Conservation (phyloP, 352 stramenopile species). For the Albugo candida region DNA sequence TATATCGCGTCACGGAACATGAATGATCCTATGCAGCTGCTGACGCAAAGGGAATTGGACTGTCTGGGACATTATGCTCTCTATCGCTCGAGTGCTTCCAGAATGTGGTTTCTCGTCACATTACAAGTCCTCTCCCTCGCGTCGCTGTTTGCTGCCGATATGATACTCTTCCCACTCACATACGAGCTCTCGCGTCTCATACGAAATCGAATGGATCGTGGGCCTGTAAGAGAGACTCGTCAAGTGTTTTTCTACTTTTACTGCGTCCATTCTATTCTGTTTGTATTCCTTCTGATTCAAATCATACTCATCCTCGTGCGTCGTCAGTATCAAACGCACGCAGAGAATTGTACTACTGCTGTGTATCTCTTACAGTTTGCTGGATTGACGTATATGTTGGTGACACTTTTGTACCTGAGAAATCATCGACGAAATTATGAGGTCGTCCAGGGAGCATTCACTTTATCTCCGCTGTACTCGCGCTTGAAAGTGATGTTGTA, state of each 20-base stretch:
- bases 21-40: constrained; percentile 1
- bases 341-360: background rate
- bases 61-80: background rate
- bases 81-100: background rate
- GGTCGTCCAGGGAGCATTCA: constrained; percentile 18
- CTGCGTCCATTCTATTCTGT: constrained; percentile 18
- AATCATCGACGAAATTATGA: constrained; percentile 27
- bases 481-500: constrained; percentile 15
- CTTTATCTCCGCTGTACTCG: constrained; percentile 31
- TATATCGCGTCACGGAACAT: constrained; percentile 1
- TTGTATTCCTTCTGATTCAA: constrained; percentile 18
- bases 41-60: background rate
- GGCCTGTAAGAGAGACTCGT: too few relatives aligned
- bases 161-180: constrained; percentile 29
- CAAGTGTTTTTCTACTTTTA: constrained; percentile 10
- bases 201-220: constrained; percentile 18
- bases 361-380: constrained; percentile 19
- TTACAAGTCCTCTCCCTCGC: constrained; percentile 18
- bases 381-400: constrained; percentile 20
- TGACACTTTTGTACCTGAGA: constrained; percentile 21
- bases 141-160: constrained; percentile 17
- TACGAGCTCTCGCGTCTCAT: constrained; percentile 20
- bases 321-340: background rate
- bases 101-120: constrained; percentile 18
- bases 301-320: background rate